Evolutionary conservation across 2,329 filamentous ascomycete species (phyloP).

Genomic region (Colletotrichum liriopes): DNA sequence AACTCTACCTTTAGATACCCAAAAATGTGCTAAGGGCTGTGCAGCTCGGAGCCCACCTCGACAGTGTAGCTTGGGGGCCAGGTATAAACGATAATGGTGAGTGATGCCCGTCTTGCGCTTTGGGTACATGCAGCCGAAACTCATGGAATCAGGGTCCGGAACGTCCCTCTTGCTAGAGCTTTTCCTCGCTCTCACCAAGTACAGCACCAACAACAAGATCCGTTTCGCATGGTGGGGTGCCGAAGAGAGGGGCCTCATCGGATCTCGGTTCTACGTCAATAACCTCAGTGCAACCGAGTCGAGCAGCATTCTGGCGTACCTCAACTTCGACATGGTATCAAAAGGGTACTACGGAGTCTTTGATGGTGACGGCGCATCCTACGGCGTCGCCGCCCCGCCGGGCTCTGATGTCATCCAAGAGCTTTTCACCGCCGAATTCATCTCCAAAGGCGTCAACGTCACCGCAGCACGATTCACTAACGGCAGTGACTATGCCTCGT

Average conservation of each 20-base stretch:
- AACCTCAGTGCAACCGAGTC: constrained; percentile 52
- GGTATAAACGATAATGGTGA: constrained; percentile 64
- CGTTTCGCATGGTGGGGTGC: constrained; percentile 63
- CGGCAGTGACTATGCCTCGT: constrained; percentile 74
- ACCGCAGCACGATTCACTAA: constrained; percentile 53
- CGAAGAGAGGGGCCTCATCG: constrained; percentile 59
- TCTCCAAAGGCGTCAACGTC: constrained; percentile 51
- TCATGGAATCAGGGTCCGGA: constrained; percentile 49
- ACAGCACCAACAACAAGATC: constrained; percentile 54
- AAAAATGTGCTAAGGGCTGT: neutral
- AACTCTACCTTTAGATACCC: rapidly evolving
- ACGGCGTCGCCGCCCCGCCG: constrained; percentile 54
- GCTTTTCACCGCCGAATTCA: constrained; percentile 53
- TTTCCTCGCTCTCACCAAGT: constrained; percentile 56
- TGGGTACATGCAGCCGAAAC: too few species aligned
- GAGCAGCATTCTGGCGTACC: constrained; percentile 55
- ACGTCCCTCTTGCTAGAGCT: constrained; percentile 58
- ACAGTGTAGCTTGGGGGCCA: constrained; percentile 60
- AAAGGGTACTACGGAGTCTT: constrained; percentile 55
- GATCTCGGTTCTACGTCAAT: constrained; percentile 56
- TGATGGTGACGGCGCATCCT: constrained; percentile 53
- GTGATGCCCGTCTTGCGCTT: too few species aligned
- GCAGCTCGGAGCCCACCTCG: constrained; percentile 59
- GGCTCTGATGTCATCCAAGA: constrained; percentile 53
- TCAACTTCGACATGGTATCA: constrained; percentile 61